Percentiles rank a stretch among this genome's conserved stretches.
Conservation (phyloP, 176 grass and related monocot species). For the Triticum turgidum region DNA sequence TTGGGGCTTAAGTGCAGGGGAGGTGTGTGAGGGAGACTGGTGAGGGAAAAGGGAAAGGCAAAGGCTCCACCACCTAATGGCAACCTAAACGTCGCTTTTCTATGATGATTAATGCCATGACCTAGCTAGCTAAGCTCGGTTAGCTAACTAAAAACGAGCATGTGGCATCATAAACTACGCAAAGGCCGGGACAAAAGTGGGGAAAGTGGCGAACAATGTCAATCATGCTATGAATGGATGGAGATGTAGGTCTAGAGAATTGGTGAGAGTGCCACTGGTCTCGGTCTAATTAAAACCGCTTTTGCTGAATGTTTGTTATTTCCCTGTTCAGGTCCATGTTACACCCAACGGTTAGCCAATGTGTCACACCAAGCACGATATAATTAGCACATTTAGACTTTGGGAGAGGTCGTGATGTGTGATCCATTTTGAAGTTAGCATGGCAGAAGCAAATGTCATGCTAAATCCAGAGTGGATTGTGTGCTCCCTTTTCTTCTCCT, state of each 20-base stretch:
- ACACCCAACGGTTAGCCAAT: background rate
- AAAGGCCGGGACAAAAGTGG: background rate
- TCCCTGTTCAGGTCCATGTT: slow-evolving; percentile 25
- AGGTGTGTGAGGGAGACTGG: background rate
- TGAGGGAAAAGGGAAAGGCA: background rate
- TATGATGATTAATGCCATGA: slow-evolving; percentile 33
- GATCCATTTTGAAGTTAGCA: too few relatives aligned
- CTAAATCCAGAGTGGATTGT: too few relatives aligned
- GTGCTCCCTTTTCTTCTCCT: too few relatives aligned
- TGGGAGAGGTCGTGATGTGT: background rate
- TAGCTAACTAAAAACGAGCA: background rate
- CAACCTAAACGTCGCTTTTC: slow-evolving; percentile 47
- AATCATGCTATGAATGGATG: background rate
- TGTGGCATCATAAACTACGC: slow-evolving; percentile 22
- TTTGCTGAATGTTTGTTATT: background rate
- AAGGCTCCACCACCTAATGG: slow-evolving; percentile 38
- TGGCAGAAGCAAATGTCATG: too few relatives aligned
- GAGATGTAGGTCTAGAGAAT: background rate
- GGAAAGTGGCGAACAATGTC: background rate
- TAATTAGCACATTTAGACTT: background rate
- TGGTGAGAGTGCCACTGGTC: background rate
- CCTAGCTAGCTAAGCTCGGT: background rate
- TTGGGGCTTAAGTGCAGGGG: slow-evolving; percentile 5
- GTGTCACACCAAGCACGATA: background rate
- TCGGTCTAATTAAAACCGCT: background rate